phyloP scores from a whole-genome alignment of 805 yeast genomes.

The Yarrowia divulgata region DNA sequence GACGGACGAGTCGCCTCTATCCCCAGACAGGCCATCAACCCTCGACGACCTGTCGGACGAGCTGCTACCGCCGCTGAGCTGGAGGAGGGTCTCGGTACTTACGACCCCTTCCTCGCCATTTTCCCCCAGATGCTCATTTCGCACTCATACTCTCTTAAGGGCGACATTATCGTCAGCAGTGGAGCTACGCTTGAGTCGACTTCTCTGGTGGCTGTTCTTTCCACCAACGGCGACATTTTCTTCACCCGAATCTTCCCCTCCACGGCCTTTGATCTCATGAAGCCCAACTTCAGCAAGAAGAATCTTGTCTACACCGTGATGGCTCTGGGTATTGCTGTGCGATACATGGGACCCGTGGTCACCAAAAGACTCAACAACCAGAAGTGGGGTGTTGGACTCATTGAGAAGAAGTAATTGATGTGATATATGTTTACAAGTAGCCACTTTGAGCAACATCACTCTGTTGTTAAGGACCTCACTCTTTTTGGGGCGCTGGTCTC shows the following conservation, averaged over 20 bases:
- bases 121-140: conserved; percentile 60
- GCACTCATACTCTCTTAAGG: conserved; percentile 57
- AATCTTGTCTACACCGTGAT: conserved; percentile 68
- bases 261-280: conserved; percentile 78
- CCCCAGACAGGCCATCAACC: conserved; percentile 74
- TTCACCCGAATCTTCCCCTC: conserved; percentile 84
- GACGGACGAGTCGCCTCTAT: conserved; percentile 69
- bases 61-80: conserved; percentile 61
- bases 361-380: conserved; percentile 34
- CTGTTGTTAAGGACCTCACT: no score
- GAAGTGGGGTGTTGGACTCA: conserved; percentile 41
- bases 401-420: conserved; percentile 51
- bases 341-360: conserved; percentile 43
- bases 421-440: neutral
- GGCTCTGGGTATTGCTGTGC: conserved; percentile 50
- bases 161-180: conserved; percentile 55
- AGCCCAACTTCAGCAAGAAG: conserved; percentile 68
- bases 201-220: conserved; percentile 62
- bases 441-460: neutral
- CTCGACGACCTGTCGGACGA: conserved; percentile 70
- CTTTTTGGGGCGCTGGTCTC: no score
- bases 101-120: conserved; percentile 65
- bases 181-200: conserved; percentile 85
- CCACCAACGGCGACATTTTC: conserved; percentile 65
- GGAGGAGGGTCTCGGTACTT: conserved; percentile 68